These are phyloP conservation scores for Wolfiporia cocos DNA, from an alignment of 1,284 basidiomycete genomes.

Conservation along the genomic window DNA sequence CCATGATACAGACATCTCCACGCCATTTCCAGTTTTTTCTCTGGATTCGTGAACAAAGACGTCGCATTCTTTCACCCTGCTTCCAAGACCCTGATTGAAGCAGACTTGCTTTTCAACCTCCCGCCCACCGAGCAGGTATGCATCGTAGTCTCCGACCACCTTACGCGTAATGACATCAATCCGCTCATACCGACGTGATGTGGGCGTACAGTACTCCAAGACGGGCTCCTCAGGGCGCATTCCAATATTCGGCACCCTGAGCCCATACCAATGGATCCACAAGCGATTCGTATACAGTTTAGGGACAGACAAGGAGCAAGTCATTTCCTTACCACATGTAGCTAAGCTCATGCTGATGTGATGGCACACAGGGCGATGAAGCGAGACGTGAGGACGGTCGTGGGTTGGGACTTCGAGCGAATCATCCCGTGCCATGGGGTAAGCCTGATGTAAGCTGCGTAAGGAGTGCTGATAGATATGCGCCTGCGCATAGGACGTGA, in stretches of 20 bases:
- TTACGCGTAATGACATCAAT: neutral
- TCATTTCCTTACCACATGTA: conserved; percentile 8
- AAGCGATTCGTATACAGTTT: conserved; percentile 44
- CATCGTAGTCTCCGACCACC: neutral
- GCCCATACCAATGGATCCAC: conserved; percentile 57
- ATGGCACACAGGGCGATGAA: conserved; percentile 55
- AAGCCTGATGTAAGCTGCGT: conserved; percentile 17
- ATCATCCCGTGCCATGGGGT: conserved; percentile 95
- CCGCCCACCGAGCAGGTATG: conserved; percentile 80
- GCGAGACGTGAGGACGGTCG: conserved; percentile 64
- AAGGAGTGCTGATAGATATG: neutral
- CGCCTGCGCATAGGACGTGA: conserved; percentile 50
- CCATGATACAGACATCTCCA: no score
- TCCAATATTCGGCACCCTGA: conserved; percentile 43
- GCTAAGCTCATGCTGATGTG: neutral
- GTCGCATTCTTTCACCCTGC: conserved; percentile 83
- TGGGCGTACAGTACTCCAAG: conserved; percentile 39
- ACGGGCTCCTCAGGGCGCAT: conserved; percentile 41
- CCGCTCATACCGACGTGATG: neutral
- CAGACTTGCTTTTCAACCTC: conserved; percentile 84
- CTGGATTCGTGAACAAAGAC: conserved; percentile 82
- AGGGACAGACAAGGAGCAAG: conserved; percentile 58
- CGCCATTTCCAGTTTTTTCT: conserved; percentile 56
- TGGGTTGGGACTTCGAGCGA: conserved; percentile 81
- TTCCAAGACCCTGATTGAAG: conserved; percentile 78